Evolutionary conservation across 108 stramenopile genomes (phyloP), one percentile per base, ranked within the genome.

Genomic region (Chaetoceros tenuissimus): DNA sequence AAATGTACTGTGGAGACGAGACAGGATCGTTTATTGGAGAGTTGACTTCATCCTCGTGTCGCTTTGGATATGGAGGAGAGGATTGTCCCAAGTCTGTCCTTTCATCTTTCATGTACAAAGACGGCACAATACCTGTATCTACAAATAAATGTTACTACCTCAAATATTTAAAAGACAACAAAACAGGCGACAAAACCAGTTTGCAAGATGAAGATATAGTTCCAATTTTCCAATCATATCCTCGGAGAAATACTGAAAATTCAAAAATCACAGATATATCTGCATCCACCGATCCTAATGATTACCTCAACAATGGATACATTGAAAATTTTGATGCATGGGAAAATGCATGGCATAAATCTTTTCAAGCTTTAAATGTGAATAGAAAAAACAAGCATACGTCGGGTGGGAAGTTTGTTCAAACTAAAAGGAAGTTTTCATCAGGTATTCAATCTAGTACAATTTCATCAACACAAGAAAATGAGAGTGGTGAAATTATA

Each of bases 1-100:
- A 47, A 30, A 92, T 92, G 90, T 92, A 92, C 77, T 92, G 90
- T 67, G 90, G 90, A 62, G 90, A 92, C 56, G 90, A 92, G 63
- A 92, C 90, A 3, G 90, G 90, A 46, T 85, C 90, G 24, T 87
- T 84, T 67, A 78, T 92, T 52, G 90, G 90, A 17, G 86, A 92
- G 46, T 67, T 88, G 27, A 86, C 86, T 18, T 79, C 75, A 27
- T 80, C 85, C 65, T 75, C 72, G 3, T 63, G 79, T 45, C 90
- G 86, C 21, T 92, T 92, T 68, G 90, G 90, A 28, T 92, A 92
- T 40, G 90, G 90, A 16, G 90, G 90, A 28, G 86, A 92, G 31
- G 90, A 92, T 59, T 78, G 75, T 61, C 90, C 90, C 40, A 86
- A 84, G 31, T 56, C 73, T 22, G 84, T 85, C 7, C 48, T 72